phyloP scores from a whole-genome alignment of 257 asterid genomes.

The Solanum lycopersicoides region DNA sequence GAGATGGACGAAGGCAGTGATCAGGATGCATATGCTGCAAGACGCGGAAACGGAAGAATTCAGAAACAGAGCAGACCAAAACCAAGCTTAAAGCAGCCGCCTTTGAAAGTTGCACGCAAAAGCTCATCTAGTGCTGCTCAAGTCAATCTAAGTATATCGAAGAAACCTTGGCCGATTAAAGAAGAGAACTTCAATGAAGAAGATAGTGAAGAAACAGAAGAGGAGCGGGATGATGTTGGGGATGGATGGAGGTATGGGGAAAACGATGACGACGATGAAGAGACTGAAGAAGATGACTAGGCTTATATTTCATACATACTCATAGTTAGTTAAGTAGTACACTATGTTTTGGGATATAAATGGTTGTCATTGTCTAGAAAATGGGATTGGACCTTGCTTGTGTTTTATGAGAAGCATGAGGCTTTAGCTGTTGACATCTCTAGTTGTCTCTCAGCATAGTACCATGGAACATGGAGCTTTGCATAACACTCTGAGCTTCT shows the following conservation, averaged over 20 bases:
- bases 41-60: conserved; percentile 39
- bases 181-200: conserved; percentile 59
- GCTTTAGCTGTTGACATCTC: background rate
- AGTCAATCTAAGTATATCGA: conserved; percentile 35
- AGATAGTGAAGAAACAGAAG: conserved; percentile 98
- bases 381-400: background rate
- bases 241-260: conserved; percentile 73
- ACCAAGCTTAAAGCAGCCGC: conserved; percentile 71
- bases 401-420: background rate
- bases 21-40: conserved; percentile 48
- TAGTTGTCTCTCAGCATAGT: background rate
- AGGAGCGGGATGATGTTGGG: conserved; percentile 66
- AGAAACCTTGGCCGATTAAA: conserved; percentile 51
- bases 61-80: conserved; percentile 66
- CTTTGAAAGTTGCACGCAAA: conserved; percentile 64
- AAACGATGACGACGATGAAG: conserved; percentile 83
- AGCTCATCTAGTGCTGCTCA: conserved; percentile 34
- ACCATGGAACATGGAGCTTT: background rate
- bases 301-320: background rate
- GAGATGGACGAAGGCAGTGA: conserved; percentile 86
- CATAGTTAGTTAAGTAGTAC: background rate
- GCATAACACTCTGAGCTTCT: background rate
- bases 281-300: conserved; percentile 90
- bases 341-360: background rate
- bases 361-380: background rate